These are phyloP conservation scores for Ogataea polymorpha DNA, from an alignment of 805 yeast species.

Conservation along the genomic window DNA sequence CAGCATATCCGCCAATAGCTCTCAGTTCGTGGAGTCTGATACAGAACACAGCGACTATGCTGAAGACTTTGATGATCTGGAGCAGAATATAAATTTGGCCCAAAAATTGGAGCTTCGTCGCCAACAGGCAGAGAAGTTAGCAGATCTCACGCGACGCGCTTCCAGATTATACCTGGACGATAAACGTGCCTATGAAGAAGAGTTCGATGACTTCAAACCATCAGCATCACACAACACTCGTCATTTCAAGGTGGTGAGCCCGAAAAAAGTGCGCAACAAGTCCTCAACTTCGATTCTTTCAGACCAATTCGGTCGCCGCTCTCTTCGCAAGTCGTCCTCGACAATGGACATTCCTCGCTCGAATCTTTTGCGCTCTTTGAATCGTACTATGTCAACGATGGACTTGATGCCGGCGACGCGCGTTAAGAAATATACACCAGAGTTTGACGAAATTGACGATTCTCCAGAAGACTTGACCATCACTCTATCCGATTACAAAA, in stretches of 20 bases:
- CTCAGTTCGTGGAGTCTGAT: slow-evolving; percentile 28
- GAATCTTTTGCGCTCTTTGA: slow-evolving; percentile 5
- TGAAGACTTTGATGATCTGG: slow-evolving; percentile 26
- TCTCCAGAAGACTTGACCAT: slow-evolving; percentile 29
- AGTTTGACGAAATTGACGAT: slow-evolving; percentile 26
- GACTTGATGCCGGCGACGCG: slow-evolving; percentile 5
- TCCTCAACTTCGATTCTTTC: slow-evolving; percentile 27
- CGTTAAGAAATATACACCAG: slow-evolving; percentile 1
- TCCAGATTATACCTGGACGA: slow-evolving; percentile 1
- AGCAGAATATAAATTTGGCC: slow-evolving; percentile 13
- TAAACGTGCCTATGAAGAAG: slow-evolving; percentile 15
- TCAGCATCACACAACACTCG: slow-evolving; percentile 21
- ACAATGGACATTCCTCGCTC: slow-evolving; percentile 26
- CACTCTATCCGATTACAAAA: slow-evolving; percentile 27
- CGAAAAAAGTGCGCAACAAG: slow-evolving; percentile 17
- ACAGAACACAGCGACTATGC: slow-evolving; percentile 34
- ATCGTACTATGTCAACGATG: slow-evolving; percentile 4
- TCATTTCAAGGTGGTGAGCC: slow-evolving; percentile 18
- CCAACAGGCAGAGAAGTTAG: slow-evolving; percentile 15
- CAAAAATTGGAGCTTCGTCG: slow-evolving; percentile 19
- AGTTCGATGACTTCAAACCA: slow-evolving; percentile 27
- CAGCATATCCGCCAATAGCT: slow-evolving; percentile 13
- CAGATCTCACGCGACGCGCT: not conserved
- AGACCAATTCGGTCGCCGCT: slow-evolving; percentile 20
- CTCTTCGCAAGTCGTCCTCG: slow-evolving; percentile 30